Evolutionary conservation across 225 moss, liverwort and hornwort genomes (phyloP), one percentile per base, ranked within the genome.

Genomic region (Sphagnum contortum): DNA sequence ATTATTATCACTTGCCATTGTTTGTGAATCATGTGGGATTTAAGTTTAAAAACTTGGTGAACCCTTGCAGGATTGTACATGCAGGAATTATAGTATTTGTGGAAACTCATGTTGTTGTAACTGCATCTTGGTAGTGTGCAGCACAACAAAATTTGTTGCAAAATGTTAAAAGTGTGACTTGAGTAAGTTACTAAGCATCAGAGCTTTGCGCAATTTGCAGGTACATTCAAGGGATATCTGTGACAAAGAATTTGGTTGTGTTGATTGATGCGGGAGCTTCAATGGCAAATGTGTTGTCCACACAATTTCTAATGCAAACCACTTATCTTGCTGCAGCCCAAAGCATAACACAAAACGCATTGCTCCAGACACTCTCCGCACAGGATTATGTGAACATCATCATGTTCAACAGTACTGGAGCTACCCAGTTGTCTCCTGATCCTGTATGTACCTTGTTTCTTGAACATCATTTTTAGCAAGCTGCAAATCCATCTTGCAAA

Each of bases 311-410:
- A 29, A n/a, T 48, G 5, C 0, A 8, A 0, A 72, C 68, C 49
- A 69, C 69, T 0, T n/a, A 49, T 14, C 57, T 57, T 9, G 9
- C 0, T 0, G 6, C 12, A 0, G 44, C 69, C 2, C 9, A 13
- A 48, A 9, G 0, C 9, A 72, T 76, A 14, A 49, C 60, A 6
- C 47, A 8, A 2, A 44, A 67, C 0, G 29, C 29, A 4, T 45
- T 76, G 47, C 55, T 76, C 50, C 8, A 48, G 0, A 72, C 76
- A 0, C 59, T 72, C 3, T 72, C 76, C 0, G 13, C 8, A 0
- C 47, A 50, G 47, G 76, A 76, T 57, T 62, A 10, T 1, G 65
- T 76, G 13, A 76, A 76, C 52, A 48, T 76, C 61, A 57, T 76
- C 51, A 61, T 53, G 5, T 76, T 64, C 5, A 7, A 51, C 57